Evolutionary conservation across 1,139 yeast genomes (phyloP), one percentile per base, ranked within the genome.

Genomic region (Trichomonascaceae sp.): DNA sequence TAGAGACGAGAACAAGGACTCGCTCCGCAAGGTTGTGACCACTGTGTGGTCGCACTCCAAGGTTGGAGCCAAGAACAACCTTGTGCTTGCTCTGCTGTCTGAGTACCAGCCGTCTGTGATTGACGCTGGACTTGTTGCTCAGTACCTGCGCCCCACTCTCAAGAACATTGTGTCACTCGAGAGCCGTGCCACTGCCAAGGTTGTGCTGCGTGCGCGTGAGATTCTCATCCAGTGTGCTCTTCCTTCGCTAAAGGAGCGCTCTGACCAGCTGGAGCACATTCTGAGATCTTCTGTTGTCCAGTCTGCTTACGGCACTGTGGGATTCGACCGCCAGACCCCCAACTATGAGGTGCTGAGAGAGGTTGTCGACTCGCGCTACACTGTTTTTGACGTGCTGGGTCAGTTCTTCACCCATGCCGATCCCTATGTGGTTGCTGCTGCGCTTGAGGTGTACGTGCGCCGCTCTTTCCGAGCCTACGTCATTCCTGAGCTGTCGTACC

Each of bases 391-490:
- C 56, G 98, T 92, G 26, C 70, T 89, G 55, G 71, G 93, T 26
- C 96, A 84, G 62, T 89, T 92, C 61, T 74, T 89, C 60, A 74
- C 73, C 35, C 81, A 84, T 48, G 52, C 69, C 16, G 97, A 92
- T 52, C 81, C 81, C 34, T 81, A 84, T 70, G 92, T 89, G 42
- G 80, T 92, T 4, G 72, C 89, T 50, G 97, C 98, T 26, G 97
- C 98, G 29, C 84, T 93, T 32, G 97, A 89, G 60, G 93, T 89
- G 38, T 89, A 89, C 59, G 77, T 87, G 39, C 79, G 98, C 60
- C 80, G 98, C 57, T 93, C 97, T 33, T 89, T 87, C 67, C 76
- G 97, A 55, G 97, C 97, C 29, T 92, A 92, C 61, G 78, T 85
- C 27, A 76, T 89, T 44, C 80, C 84, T 37, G 78, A 76, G 41